A percentile compares a stretch with the other conserved stretches of the same genome.
phyloP scores from a whole-genome alignment of 106 monocot species.

The Allium fistulosum region DNA sequence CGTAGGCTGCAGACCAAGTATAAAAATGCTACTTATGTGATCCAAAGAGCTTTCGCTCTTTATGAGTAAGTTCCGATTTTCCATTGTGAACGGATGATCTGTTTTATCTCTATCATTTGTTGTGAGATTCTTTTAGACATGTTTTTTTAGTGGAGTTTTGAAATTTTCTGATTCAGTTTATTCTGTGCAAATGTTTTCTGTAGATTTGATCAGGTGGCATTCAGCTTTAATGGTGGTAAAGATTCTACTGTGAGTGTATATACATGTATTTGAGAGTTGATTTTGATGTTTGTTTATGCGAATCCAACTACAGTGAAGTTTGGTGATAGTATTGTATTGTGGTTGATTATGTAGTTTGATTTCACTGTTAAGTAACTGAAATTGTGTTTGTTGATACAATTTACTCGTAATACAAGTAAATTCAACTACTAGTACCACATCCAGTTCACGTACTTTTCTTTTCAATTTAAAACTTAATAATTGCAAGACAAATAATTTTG shows the following conservation, averaged over 20 bases:
- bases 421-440: no score
- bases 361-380: no score
- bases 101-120: background rate
- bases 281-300: no score
- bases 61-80: slow-evolving; percentile 45
- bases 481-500: no score
- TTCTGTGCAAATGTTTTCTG: background rate
- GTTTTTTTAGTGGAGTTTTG: background rate
- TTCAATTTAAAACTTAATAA: no score
- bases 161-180: background rate
- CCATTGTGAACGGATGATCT: no score
- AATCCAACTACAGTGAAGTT: no score
- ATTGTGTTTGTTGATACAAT: no score
- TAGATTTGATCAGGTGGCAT: slow-evolving; percentile 94
- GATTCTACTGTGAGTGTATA: slow-evolving; percentile 86
- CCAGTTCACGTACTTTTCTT: no score
- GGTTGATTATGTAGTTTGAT: no score
- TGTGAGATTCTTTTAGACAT: background rate
- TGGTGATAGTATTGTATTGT: no score
- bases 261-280: background rate
- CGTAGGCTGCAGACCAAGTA: slow-evolving; percentile 92
- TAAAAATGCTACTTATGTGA: slow-evolving; percentile 72
- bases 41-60: slow-evolving; percentile 88
- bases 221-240: slow-evolving; percentile 99
- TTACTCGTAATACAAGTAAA: no score